phyloP scores from a whole-genome alignment of 1,139 yeast genomes.

The Geotrichum australiense region DNA sequence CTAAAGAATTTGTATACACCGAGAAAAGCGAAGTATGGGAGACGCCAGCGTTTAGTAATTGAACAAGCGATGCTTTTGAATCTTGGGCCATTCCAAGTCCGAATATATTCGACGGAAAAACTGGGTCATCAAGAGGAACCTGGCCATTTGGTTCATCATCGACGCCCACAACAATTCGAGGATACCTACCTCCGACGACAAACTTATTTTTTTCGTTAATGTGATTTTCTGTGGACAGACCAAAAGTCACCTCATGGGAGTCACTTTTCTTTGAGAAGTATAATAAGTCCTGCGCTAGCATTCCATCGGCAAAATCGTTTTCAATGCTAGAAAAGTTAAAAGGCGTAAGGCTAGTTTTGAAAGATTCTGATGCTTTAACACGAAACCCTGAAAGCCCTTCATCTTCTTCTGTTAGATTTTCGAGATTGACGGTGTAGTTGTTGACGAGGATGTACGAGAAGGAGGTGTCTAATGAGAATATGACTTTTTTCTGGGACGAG shows the following conservation, averaged over 20 bases:
- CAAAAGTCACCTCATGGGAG: constrained; percentile 19
- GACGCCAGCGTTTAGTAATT: constrained; percentile 8
- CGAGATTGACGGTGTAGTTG: constrained; percentile 3
- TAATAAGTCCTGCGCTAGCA: constrained; percentile 19
- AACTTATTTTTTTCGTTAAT: constrained; percentile 9
- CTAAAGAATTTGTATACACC: constrained; percentile 14
- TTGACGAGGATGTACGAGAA: constrained; percentile 10
- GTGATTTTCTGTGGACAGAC: constrained; percentile 19
- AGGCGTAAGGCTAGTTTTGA: not conserved
- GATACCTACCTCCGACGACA: constrained; percentile 6
- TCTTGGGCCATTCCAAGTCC: constrained; percentile 22
- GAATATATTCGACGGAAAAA: constrained; percentile 21
- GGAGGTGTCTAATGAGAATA: constrained; percentile 14
- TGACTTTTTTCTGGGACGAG: constrained; percentile 6
- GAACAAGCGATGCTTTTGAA: constrained; percentile 14
- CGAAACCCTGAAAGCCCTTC: constrained; percentile 17
- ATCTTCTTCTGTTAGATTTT: constrained; percentile 1
- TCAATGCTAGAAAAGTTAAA: constrained; percentile 19
- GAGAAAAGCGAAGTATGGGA: constrained; percentile 20
- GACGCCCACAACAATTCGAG: constrained; percentile 6
- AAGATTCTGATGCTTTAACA: constrained; percentile 17
- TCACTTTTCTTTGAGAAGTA: constrained; percentile 6
- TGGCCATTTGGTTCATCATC: not conserved
- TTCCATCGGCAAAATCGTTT: constrained; percentile 20
- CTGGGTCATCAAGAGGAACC: constrained; percentile 7